phyloP scores from a whole-genome alignment of 176 grass and related monocot genomes.

The Cenchrus americanus region DNA sequence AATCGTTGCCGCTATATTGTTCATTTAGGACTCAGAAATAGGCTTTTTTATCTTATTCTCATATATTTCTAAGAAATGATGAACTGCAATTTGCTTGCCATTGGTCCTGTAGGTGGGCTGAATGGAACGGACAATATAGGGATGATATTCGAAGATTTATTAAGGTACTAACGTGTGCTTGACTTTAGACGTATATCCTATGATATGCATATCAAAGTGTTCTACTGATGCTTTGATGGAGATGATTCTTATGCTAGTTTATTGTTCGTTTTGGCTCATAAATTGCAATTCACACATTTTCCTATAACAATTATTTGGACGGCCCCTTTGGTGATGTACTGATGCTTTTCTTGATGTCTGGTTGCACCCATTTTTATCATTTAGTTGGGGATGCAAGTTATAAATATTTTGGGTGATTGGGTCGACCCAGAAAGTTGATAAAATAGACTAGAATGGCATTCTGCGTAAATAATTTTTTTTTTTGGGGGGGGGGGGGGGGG shows the following conservation, averaged over 20 bases:
- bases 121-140: slow-evolving; percentile 97
- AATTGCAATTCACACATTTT: not conserved
- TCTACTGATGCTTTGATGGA: not conserved
- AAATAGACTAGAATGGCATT: too few species aligned
- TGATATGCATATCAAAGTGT: slow-evolving; percentile 1
- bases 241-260: slow-evolving; percentile 23
- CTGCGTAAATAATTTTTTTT: too few species aligned
- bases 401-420: too few species aligned
- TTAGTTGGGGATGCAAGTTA: not conserved
- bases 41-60: not conserved
- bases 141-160: slow-evolving; percentile 93
- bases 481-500: too few species aligned
- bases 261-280: not conserved
- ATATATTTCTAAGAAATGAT: slow-evolving; percentile 32
- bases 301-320: not conserved
- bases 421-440: too few species aligned
- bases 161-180: slow-evolving; percentile 57
- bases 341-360: not conserved
- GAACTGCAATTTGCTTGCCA: not conserved
- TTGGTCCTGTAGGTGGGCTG: slow-evolving; percentile 82
- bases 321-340: not conserved
- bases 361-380: not conserved
- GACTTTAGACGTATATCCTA: not conserved
- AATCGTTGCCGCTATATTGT: not conserved
- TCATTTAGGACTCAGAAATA: not conserved